A percentile compares a stretch with the other conserved stretches of the same genome.
Evolutionary conservation across 768 basidiomycete species (phyloP).

Genomic region (Naganishia randhawae): DNA sequence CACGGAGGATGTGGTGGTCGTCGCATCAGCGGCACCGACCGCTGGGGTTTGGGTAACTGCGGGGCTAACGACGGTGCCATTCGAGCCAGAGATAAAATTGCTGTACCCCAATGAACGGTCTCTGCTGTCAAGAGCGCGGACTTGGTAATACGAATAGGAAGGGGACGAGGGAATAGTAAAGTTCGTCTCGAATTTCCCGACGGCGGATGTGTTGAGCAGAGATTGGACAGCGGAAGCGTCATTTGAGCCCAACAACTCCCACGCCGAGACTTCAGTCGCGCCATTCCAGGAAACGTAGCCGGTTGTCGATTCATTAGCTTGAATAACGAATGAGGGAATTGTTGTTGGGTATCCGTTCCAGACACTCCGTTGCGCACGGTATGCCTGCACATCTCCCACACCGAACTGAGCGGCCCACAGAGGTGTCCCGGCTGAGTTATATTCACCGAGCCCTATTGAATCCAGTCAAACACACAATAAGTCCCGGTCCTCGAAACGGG

Average conservation of each 20-base stretch:
- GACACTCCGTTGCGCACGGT: conserved; percentile 33
- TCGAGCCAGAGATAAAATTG: conserved; percentile 3
- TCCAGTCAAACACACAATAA: neutral
- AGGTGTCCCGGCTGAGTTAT: conserved; percentile 30
- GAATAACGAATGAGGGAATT: conserved; percentile 26
- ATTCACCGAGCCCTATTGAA: conserved; percentile 31
- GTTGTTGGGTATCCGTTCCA: conserved; percentile 33
- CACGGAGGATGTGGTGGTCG: neutral
- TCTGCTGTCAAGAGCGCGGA: conserved; percentile 12
- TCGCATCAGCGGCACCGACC: conserved; percentile 4
- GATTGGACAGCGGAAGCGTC: conserved; percentile 13
- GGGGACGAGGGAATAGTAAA: conserved; percentile 10
- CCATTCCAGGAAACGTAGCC: conserved; percentile 44
- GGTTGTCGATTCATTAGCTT: conserved; percentile 17
- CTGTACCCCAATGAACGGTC: conserved; percentile 3
- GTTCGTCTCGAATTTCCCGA: conserved; percentile 34
- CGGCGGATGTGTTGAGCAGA: conserved; percentile 27
- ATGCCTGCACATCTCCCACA: conserved; percentile 35
- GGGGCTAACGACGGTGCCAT: neutral
- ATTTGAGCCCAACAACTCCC: conserved; percentile 31
- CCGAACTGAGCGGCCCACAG: conserved; percentile 37
- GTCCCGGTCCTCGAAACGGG: neutral
- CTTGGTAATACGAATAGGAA: conserved; percentile 24
- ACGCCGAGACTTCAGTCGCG: conserved; percentile 36
- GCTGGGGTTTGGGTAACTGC: neutral